Base-by-base conservation (phyloP, 306 rosid genomes). In the Inga leiocalycina region DNA sequence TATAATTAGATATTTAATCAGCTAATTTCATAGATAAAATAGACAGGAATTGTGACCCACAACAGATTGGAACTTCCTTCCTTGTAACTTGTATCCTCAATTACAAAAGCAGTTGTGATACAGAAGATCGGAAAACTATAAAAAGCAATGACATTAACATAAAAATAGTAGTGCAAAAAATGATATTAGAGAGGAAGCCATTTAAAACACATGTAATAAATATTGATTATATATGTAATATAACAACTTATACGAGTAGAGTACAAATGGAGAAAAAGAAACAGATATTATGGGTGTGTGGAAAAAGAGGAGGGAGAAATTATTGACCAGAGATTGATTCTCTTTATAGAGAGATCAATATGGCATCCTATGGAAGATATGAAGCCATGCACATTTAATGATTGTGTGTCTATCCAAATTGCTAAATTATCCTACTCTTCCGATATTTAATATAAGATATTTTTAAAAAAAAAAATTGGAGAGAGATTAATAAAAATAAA, bases 311-410 rank as follows among this genome's bases (percentile, higher is more conserved):
- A 11, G 43, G 44, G 77, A 27, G 64, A 74, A 48, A 74, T 74
- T 74, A 16, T 48, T 74, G 62, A 49, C 64, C 62, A 74, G n/a
- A 74, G 61, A 71, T 49, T 30, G 30, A 3, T 59, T 49, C 77
- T 74, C 64, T 30, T 74, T 71, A 30, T 74, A 3, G 17, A 7
- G 57, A 5, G 43, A 73, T 15, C 77, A 73, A 73, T 72, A 72
- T 24, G 61, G 77, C 77, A 73, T 73, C 30, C 77, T 24, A 73
- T 27, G 77, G 41, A 73, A 41, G 15, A n/a, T 20, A 56, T 44
- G 35, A 71, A 43, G 22, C 22, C 61, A 27, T 27, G 30, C 30
- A 54, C 57, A 14, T 51, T 16, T 51, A 15, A 51, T 13, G 14
- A 13, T 13, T 15, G 17, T 13, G 17, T 48, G 75, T 70, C 52